Conservation (phyloP, 129 eudicot species). For the Flaveria sonorensis region DNA sequence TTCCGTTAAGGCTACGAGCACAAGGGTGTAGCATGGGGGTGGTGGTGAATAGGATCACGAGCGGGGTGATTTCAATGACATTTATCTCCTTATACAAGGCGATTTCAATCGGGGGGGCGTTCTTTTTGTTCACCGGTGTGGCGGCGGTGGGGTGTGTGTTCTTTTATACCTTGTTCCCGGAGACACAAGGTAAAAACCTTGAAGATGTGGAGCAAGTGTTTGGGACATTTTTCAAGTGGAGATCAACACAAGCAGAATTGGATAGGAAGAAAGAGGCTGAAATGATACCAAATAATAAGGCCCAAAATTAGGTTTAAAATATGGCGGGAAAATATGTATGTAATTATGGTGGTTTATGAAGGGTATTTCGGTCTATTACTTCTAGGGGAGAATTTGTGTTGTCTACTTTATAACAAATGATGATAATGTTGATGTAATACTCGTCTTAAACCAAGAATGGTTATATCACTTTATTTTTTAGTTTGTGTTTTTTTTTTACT, state of each 20-base stretch:
- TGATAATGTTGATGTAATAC: background rate
- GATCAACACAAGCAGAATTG: conserved; percentile 44
- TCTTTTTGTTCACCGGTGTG: conserved; percentile 45
- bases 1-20: conserved; percentile 56
- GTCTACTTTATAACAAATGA: background rate
- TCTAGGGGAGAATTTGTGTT: background rate
- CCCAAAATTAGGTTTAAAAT: conserved; percentile 16
- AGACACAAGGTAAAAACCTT: conserved; percentile 64
- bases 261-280: conserved; percentile 33
- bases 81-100: conserved; percentile 45
- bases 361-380: conserved; percentile 13
- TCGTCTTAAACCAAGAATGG: conserved; percentile 10
- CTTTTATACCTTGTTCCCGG: conserved; percentile 53
- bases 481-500: background rate
- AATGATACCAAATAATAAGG: background rate
- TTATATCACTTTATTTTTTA: background rate
- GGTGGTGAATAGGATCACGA: conserved; percentile 51
- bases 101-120: conserved; percentile 58
- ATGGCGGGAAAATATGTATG: background rate
- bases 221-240: conserved; percentile 64
- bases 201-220: conserved; percentile 60
- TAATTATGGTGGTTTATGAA: conserved; percentile 13
- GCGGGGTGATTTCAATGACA: conserved; percentile 59
- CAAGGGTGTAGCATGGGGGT: conserved; percentile 57
- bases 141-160: conserved; percentile 45